These are phyloP conservation scores for Babesia sp. DNA, from an alignment of 169 alveolate species.

Conservation along the genomic window DNA sequence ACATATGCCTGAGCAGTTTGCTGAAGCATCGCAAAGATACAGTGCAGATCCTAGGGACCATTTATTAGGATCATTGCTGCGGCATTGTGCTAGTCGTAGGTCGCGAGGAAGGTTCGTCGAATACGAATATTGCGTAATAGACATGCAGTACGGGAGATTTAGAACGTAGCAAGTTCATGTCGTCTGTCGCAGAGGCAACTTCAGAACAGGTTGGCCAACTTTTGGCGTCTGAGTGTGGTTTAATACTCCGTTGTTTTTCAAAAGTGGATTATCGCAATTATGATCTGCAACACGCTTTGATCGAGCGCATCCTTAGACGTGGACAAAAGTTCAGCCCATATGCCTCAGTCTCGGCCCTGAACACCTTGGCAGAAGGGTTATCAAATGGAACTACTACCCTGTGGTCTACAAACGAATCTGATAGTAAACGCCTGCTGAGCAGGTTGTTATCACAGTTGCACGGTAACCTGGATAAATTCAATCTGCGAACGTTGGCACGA, in stretches of 20 bases:
- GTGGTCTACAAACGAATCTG: neutral
- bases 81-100: constrained; percentile 11
- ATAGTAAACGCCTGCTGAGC: constrained; percentile 4
- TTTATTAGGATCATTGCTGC: constrained; percentile 22
- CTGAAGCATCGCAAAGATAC: constrained; percentile 37
- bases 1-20: constrained; percentile 60
- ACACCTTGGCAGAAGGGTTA: constrained; percentile 1
- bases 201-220: constrained; percentile 25
- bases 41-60: constrained; percentile 23
- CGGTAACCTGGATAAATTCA: constrained; percentile 44
- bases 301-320: constrained; percentile 26
- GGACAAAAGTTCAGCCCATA: constrained; percentile 48
- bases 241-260: constrained; percentile 33
- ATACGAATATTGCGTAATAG: too few relatives aligned
- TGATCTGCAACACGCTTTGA: constrained; percentile 16
- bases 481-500: constrained; percentile 11
- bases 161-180: constrained; percentile 24
- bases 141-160: neutral
- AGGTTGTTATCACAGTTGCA: constrained; percentile 1
- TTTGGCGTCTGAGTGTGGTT: constrained; percentile 52
- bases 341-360: constrained; percentile 40
- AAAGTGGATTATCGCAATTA: constrained; percentile 25
- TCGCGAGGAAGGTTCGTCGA: neutral
- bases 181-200: constrained; percentile 15
- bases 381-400: neutral